Evolutionary conservation across 495 filamentous ascomycete genomes (phyloP), one percentile per base, ranked within the genome.

Genomic region (Penicillium verhagenii): DNA sequence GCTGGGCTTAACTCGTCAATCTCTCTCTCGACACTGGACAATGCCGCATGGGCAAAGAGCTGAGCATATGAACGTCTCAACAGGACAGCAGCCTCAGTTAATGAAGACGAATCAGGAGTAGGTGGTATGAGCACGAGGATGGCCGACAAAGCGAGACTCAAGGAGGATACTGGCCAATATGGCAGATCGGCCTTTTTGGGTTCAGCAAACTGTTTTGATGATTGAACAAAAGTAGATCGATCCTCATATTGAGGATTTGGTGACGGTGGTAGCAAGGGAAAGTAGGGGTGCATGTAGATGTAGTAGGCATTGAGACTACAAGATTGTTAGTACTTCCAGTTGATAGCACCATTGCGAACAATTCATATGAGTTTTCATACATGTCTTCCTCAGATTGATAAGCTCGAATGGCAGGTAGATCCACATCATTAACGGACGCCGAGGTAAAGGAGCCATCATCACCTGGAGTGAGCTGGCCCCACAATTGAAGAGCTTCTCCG

Each of bases 271-370:
- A 83, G 53, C 21, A 81, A 68, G 6, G 80, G 79, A 44, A 82
- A 74, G 56, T 77, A 82, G 19, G 76, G 72, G 53, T 82, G 79
- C 43, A 83, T 77, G 63, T 68, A 82, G 11, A 79, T 72, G 50
- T 82, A 83, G 57, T 82, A 82, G 3, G 78, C 78, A 52, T 79
- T 76, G 47, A 77, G 28, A 23, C 35, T 42, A 6, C 19, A 5
- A 23, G 8, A 23, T 28, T 37, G 19, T 50, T 19, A 50, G 46
- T 28, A 35, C 1, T 21, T 7, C 21, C 3, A 31, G 29, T 3
- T 5, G 38, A 47, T 13, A 54, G 52, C 28, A 29, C n/a, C n/a
- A n/a, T n/a, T n/a, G n/a, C n/a, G n/a, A n/a, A n/a, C n/a, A 4
- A 13, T 11, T 45, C 20, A 45, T 26, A n/a, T 23, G 66, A 16